Conservation (phyloP, 169 alveolate genomes). For the Cystoisospora suis region DNA sequence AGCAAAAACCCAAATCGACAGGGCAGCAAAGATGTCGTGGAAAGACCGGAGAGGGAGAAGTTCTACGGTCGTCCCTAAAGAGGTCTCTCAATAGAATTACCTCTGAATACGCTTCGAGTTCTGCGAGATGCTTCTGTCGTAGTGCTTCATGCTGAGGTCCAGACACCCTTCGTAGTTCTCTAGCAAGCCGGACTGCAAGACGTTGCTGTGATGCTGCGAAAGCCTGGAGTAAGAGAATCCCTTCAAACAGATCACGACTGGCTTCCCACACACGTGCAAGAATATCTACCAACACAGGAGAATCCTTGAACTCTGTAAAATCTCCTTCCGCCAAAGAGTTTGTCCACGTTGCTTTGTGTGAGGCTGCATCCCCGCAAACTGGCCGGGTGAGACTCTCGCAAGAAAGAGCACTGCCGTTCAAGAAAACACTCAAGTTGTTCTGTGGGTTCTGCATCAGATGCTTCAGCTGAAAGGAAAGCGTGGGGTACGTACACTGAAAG, state of each 20-base stretch:
- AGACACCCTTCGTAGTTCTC: not conserved
- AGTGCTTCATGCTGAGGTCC: not conserved
- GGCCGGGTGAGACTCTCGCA: no score
- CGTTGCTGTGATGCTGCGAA: not conserved
- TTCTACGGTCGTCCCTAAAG: no score
- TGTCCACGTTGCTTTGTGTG: not conserved
- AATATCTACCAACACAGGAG: no score
- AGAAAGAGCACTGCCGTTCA: not conserved
- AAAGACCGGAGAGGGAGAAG: no score
- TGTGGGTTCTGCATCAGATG: not conserved
- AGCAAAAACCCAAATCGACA: no score
- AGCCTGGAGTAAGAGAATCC: slow-evolving; percentile 10
- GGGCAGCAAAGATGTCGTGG: no score
- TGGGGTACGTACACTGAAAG: slow-evolving; percentile 1
- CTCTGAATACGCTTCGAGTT: not conserved
- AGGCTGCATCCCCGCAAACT: no score
- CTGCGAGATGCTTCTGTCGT: not conserved
- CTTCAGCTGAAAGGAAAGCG: not conserved
- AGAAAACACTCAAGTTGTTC: not conserved
- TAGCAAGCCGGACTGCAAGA: not conserved
- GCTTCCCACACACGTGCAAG: slow-evolving; percentile 8
- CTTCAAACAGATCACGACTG: not conserved
- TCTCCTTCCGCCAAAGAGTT: no score
- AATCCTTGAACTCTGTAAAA: no score
- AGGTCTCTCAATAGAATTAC: not conserved